phyloP scores from a whole-genome alignment of 2,329 filamentous ascomycete species.

The Tolypocladium ovalisporum region DNA sequence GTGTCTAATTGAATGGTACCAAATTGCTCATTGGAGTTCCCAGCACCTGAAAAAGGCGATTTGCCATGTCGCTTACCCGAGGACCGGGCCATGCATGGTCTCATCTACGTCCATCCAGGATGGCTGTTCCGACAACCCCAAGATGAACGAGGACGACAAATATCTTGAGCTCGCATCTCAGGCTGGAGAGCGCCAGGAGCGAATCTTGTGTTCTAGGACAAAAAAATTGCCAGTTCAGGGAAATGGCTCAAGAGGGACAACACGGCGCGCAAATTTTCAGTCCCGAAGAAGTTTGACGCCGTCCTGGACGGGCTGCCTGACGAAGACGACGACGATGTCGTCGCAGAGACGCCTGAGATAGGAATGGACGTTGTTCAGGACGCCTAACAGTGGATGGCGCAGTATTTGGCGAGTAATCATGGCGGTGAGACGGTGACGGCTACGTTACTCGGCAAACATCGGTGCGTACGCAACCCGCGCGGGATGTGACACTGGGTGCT shows the following conservation, averaged over 20 bases:
- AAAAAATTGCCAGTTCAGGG: slow-evolving; percentile 27
- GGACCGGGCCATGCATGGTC: slow-evolving; percentile 55
- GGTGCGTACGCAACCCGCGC: no score
- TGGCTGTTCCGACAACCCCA: slow-evolving; percentile 46
- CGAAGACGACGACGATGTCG: neutral
- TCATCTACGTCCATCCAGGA: slow-evolving; percentile 48
- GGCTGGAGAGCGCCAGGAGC: slow-evolving; percentile 41
- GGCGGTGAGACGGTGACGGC: neutral
- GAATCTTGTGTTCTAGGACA: slow-evolving; percentile 49
- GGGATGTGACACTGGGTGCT: no score
- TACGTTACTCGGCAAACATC: neutral
- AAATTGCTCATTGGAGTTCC: slow-evolving; percentile 26
- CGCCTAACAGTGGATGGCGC: neutral
- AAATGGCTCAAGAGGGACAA: slow-evolving; percentile 37
- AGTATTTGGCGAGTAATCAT: neutral
- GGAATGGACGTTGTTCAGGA: neutral
- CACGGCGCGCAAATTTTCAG: slow-evolving; percentile 24
- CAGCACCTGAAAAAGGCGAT: slow-evolving; percentile 26
- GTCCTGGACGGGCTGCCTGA: slow-evolving; percentile 13
- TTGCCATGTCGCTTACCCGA: slow-evolving; percentile 51
- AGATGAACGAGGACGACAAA: slow-evolving; percentile 57
- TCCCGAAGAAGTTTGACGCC: slow-evolving; percentile 24
- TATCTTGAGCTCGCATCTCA: slow-evolving; percentile 52
- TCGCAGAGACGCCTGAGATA: neutral
- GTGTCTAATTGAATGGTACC: no score